Base-by-base conservation (phyloP, 768 basidiomycete genomes). In the Ramaria rubella region DNA sequence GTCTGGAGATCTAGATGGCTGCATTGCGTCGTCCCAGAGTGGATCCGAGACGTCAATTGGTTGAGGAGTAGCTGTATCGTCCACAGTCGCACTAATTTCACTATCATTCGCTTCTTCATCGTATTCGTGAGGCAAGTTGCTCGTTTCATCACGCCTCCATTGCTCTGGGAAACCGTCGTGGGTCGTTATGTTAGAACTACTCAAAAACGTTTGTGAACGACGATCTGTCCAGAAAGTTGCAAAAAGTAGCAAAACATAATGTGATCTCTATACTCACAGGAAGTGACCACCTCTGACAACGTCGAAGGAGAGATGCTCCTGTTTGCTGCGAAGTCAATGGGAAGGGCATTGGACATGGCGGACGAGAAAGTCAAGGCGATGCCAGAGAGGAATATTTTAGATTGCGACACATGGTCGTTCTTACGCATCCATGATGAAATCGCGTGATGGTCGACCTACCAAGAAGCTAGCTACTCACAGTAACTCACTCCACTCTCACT, bases 161-260 rank as follows among this genome's bases (percentile, higher is more conserved):
- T 56, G 19, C 14, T 56, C 55, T 14, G 55, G 55, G 48, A 56
- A 56, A 5, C 12, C 55, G n/a, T 56, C 42, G 6, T 46, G 43
- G 9, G 77, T 72, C n/a, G 77, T 77, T 24, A 84, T 76, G 30
- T 77, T 75, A 7, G 82, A 81, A 50, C 79, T 80, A 21, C 81
- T 81, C 38, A 81, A 73, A 11, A 87, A 76, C 63, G 79, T 85
- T 64, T 87, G 86, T 7, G 85, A 73, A 29, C 87, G 79, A 53
- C 81, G 81, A 66, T 88, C 87, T 89, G 60, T 19, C 21, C 43
- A 23, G 48, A 44, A 40, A 19, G 2, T 30, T 5, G 5, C 30
- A 2, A 43, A 24, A 42, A 40, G 29, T 40, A 42, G 17, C 12
- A 6, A n/a, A 36, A 26, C 5, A 12, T 24, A 27, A 45, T 7